These are phyloP conservation scores for Coniosporium apollinis DNA, from an alignment of 495 filamentous ascomycete species.

Conservation along the genomic window DNA sequence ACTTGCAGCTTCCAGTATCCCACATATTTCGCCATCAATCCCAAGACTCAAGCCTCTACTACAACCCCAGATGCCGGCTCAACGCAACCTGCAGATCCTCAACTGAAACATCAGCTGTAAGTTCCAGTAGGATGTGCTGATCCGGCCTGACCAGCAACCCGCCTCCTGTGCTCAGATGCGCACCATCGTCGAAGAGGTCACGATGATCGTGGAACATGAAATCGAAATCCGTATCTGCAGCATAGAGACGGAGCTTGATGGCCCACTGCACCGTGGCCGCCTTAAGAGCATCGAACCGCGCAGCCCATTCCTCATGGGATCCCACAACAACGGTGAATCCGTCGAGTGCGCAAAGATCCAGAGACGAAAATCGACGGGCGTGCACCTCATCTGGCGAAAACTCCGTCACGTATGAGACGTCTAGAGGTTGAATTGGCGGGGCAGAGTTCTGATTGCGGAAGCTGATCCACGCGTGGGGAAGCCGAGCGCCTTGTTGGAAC, in stretches of 20 bases:
- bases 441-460: not conserved
- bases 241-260: conserved; percentile 2
- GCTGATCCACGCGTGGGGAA: conserved; percentile 23
- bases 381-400: conserved; percentile 9
- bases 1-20: too few relatives aligned
- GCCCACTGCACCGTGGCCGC: not conserved
- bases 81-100: too few relatives aligned
- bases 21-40: too few relatives aligned
- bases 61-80: too few relatives aligned
- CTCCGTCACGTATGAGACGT: conserved; percentile 19
- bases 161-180: conserved; percentile 12
- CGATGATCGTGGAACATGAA: conserved; percentile 6
- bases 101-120: conserved; percentile 6
- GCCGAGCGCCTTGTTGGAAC: conserved; percentile 17
- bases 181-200: conserved; percentile 10
- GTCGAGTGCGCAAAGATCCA: conserved; percentile 20
- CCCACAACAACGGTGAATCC: conserved; percentile 17
- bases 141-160: conserved; percentile 21
- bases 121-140: conserved; percentile 20
- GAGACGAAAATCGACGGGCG: conserved; percentile 16
- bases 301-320: conserved; percentile 1
- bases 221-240: conserved; percentile 9
- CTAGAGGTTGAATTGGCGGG: conserved; percentile 11
- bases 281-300: not conserved
- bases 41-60: too few relatives aligned